Evolutionary conservation across 805 yeast genomes (phyloP), one percentile per base, ranked within the genome.

Genomic region (Ogataea thermomethanolica): DNA sequence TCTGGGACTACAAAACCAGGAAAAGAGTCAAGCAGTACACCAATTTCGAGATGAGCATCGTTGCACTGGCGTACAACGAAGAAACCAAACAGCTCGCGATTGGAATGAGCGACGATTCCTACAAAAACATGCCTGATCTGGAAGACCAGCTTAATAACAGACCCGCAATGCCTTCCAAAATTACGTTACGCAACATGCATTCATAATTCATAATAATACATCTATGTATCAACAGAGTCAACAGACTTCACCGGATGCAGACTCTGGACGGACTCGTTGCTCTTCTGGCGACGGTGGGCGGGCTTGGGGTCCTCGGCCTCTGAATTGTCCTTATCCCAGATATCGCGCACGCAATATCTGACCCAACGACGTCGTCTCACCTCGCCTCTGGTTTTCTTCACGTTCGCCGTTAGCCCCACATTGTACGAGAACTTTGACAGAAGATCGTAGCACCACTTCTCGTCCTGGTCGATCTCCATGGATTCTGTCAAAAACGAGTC

Each of bases 361-460:
- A 75, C 62, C 90, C 90, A 83, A 58, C 88, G 69, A 53, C 91
- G 68, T 54, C 91, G 68, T 49, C 90, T 67, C 53, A 67, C 73
- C 29, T 62, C 56, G 46, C 81, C 67, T 48, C 76, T 43, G 41
- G 62, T 26, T 48, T 62, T 51, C 15, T 48, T 39, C 31, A 15
- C 29, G 29, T 47, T 31, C 25, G 37, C 24, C 25, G 36, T 48
- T 21, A 55, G 41, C n/a, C 54, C 61, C 17, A 48, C 42, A 23
- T 54, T 62, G 28, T 49, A 56, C 20, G 46, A 49, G 14, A 45
- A 49, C 43, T 42, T 46, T 13, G 44, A 38, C 7, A 58, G 56
- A 27, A 60, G 55, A 58, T 87, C 95, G 58, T 87, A 87, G 13
- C 85, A 91, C 95, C 95, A 87, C 59, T 87, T 87, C 29, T 83